Conservation (phyloP, 805 yeast genomes). For the Ogataea neopini region DNA sequence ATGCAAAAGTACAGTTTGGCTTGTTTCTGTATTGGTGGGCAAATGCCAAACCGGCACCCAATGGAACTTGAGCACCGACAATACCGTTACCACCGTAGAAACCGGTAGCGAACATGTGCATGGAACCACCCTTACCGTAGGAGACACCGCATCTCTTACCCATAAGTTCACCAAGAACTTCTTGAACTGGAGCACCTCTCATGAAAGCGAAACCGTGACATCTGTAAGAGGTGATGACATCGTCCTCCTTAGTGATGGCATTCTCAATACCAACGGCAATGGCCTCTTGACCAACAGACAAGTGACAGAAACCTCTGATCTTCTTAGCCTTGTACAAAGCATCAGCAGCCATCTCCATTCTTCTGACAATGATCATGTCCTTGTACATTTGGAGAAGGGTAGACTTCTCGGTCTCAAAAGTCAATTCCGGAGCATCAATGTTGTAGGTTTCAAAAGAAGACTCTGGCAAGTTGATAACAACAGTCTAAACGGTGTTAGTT, state of each 20-base stretch:
- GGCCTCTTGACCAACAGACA: constrained; percentile 98
- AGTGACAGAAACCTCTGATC: constrained; percentile 98
- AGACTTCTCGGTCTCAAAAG: constrained; percentile 77
- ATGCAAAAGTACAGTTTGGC: constrained; percentile 73
- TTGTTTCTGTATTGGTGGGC: constrained; percentile 93
- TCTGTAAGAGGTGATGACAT: constrained; percentile 95
- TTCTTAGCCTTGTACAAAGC: constrained; percentile 98
- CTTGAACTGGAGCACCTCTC: constrained; percentile 92
- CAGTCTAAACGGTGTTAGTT: constrained; percentile 23
- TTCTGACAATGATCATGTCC: constrained; percentile 90
- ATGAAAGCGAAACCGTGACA: constrained; percentile 98
- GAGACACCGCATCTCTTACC: constrained; percentile 96
- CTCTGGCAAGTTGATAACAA: constrained; percentile 66
- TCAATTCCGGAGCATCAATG: constrained; percentile 68
- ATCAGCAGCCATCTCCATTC: constrained; percentile 99
- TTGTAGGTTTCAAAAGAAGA: constrained; percentile 83
- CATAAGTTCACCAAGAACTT: constrained; percentile 92
- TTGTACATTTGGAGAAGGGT: constrained; percentile 89
- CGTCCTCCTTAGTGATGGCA: constrained; percentile 82
- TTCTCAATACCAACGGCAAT: constrained; percentile 97
- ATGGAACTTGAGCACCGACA: constrained; percentile 98
- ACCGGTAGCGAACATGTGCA: constrained; percentile 96
- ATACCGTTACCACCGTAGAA: constrained; percentile 99
- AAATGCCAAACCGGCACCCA: constrained; percentile 98
- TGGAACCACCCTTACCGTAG: constrained; percentile 98